Conservation (phyloP, 441 rosid species). For the Pelargonium fulgidum region DNA sequence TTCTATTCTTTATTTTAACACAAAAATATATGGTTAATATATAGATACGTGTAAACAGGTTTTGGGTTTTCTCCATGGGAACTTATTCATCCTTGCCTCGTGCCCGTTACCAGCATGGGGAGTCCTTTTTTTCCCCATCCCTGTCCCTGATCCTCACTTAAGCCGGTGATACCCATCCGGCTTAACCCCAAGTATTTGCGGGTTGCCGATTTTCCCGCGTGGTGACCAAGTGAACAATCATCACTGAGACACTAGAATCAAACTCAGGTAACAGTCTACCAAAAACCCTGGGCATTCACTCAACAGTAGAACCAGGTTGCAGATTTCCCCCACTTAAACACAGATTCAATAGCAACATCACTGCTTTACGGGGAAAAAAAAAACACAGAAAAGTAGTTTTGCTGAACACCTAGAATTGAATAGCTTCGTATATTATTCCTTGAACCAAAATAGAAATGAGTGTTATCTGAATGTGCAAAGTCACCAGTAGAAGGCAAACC, state of each 20-base stretch:
- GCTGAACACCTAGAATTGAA: background rate
- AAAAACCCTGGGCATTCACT: background rate
- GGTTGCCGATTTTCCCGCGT: background rate
- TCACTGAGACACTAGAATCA: background rate
- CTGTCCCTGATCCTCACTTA: too few relatives aligned
- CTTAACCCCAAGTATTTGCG: too few relatives aligned
- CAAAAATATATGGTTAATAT: too few relatives aligned
- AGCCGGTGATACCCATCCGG: too few relatives aligned
- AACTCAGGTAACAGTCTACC: background rate
- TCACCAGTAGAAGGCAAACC: slow-evolving; percentile 32
- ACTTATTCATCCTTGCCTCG: too few relatives aligned
- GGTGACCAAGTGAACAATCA: slow-evolving; percentile 1
- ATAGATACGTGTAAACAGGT: too few relatives aligned
- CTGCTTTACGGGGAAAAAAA: background rate
- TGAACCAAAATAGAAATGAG: background rate
- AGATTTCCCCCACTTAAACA: background rate
- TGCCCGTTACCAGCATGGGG: too few relatives aligned
- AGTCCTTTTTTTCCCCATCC: too few relatives aligned
- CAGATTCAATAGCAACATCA: background rate
- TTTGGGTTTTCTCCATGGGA: too few relatives aligned
- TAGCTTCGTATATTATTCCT: background rate
- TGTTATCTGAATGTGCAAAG: background rate
- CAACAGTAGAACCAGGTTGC: too few relatives aligned
- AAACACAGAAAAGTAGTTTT: background rate
- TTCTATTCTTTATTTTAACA: too few relatives aligned